Evolutionary conservation across 495 filamentous ascomycete species (phyloP).

Genomic region (Penicillium atrosanguineum): DNA sequence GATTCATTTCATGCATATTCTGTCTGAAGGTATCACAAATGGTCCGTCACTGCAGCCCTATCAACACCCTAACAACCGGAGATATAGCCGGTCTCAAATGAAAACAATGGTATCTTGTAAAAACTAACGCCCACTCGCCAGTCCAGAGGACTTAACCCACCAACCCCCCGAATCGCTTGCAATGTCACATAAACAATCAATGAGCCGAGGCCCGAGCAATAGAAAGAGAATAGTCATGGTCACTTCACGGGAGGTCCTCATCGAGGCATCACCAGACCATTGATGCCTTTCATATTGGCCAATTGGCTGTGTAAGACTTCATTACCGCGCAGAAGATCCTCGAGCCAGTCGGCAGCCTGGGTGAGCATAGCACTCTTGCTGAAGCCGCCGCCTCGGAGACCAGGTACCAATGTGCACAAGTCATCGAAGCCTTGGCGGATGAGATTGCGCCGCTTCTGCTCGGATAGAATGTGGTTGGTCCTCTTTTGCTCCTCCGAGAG

Average conservation of each 20-base stretch:
- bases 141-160: conserved; percentile 1
- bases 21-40: background rate
- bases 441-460: conserved; percentile 77
- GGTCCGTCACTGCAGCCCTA: no score
- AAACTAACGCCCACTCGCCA: conserved; percentile 17
- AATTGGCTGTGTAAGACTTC: conserved; percentile 47
- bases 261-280: conserved; percentile 44
- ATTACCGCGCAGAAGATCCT: conserved; percentile 67
- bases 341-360: conserved; percentile 70
- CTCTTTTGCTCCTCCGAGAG: conserved; percentile 81
- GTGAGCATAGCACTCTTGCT: conserved; percentile 78
- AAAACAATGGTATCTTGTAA: conserved; percentile 21
- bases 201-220: background rate
- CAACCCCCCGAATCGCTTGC: conserved; percentile 17
- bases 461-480: conserved; percentile 83
- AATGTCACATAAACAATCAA: background rate
- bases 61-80: background rate
- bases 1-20: background rate
- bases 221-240: conserved; percentile 20
- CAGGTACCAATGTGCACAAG: conserved; percentile 67
- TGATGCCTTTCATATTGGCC: conserved; percentile 40
- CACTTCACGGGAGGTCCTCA: conserved; percentile 24
- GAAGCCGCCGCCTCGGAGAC: conserved; percentile 63
- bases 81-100: background rate
- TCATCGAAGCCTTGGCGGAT: conserved; percentile 79